These are phyloP conservation scores for Calocera viscosa DNA, from an alignment of 768 basidiomycete genomes.

Conservation along the genomic window DNA sequence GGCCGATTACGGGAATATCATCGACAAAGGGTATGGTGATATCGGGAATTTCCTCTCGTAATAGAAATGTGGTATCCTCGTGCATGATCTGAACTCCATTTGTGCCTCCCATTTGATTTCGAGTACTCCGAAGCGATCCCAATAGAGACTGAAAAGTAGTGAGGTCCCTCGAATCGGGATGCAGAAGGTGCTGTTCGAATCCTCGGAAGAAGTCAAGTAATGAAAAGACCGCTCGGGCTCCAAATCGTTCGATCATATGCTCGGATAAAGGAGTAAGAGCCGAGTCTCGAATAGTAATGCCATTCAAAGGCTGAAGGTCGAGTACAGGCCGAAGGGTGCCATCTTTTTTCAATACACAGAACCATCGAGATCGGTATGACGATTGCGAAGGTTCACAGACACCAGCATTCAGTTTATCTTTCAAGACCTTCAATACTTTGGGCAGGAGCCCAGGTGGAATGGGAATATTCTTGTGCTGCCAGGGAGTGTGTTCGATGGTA, in stretches of 20 bases:
- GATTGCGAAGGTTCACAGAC: conserved; percentile 33
- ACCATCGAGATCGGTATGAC: conserved; percentile 33
- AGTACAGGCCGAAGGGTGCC: conserved; percentile 29
- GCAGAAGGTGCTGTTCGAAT: conserved; percentile 28
- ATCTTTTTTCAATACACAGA: conserved; percentile 25
- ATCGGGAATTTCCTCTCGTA: conserved; percentile 17
- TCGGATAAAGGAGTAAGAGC: conserved; percentile 28
- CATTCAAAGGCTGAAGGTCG: conserved; percentile 31
- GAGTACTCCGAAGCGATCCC: conserved; percentile 24
- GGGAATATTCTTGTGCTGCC: conserved; percentile 24
- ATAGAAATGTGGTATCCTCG: conserved; percentile 29
- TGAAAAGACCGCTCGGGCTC: conserved; percentile 22
- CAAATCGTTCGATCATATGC: conserved; percentile 28
- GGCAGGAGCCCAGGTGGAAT: conserved; percentile 24
- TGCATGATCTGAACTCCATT: conserved; percentile 34
- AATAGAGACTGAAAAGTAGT: conserved; percentile 35
- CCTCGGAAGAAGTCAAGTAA: conserved; percentile 23
- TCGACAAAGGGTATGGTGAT: too few species aligned
- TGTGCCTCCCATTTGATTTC: conserved; percentile 34
- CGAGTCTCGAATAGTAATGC: conserved; percentile 30
- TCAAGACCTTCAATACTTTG: conserved; percentile 26
- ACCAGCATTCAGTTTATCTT: conserved; percentile 30
- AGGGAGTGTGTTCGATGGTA: conserved; percentile 29
- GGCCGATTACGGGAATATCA: too few species aligned
- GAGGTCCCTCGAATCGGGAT: conserved; percentile 26